These are phyloP conservation scores for Lentinula novae-zelandiae DNA, from an alignment of 1,284 basidiomycete genomes.

Conservation along the genomic window DNA sequence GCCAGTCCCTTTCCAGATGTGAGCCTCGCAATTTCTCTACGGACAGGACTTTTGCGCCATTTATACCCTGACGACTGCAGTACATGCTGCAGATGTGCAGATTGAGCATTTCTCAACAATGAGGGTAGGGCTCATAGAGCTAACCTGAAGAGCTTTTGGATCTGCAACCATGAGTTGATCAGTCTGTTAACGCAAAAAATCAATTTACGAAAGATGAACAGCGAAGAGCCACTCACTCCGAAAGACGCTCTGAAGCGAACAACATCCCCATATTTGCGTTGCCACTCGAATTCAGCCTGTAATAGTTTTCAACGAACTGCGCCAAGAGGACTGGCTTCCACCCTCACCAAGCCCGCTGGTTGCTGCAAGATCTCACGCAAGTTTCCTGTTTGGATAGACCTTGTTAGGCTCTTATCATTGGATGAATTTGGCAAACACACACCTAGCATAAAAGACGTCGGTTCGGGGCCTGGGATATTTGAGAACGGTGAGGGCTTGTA, in stretches of 20 bases:
- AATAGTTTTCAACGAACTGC: not conserved
- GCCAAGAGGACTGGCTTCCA: not conserved
- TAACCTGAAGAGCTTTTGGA: constrained; percentile 31
- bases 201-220: not conserved
- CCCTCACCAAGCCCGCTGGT: constrained; percentile 38
- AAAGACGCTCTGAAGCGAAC: constrained; percentile 39
- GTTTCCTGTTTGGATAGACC: constrained; percentile 33
- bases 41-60: constrained; percentile 33
- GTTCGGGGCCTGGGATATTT: constrained; percentile 35
- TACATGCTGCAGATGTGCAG: constrained; percentile 27
- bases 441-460: constrained; percentile 39
- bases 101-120: not conserved
- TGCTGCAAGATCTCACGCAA: constrained; percentile 46
- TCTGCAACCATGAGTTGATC: constrained; percentile 25
- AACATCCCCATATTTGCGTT: constrained; percentile 42
- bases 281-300: constrained; percentile 46
- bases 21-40: constrained; percentile 26
- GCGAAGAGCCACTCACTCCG: constrained; percentile 20
- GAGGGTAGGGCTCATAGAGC: not conserved
- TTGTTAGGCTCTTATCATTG: not conserved
- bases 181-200: not conserved
- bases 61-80: constrained; percentile 34
- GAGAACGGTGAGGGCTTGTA: not conserved
- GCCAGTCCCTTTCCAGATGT: constrained; percentile 30
- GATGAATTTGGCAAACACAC: constrained; percentile 4